Percentiles rank a stretch among this genome's conserved stretches.
Conservation (phyloP, 768 basidiomycete genomes). For the Artomyces pyxidatus region DNA sequence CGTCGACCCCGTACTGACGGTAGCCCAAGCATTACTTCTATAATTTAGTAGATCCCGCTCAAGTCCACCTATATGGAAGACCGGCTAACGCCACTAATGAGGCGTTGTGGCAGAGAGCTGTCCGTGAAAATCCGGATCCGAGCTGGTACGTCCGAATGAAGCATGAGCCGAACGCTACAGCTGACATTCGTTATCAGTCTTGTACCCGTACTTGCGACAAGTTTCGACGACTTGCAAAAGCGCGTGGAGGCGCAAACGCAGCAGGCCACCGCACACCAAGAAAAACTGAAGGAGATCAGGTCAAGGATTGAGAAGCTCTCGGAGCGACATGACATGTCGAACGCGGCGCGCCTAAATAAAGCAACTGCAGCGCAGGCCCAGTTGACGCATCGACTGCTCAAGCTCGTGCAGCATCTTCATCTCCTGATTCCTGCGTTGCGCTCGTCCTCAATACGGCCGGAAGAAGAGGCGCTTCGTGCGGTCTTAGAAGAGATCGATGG, state of each 20-base stretch:
- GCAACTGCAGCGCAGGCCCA: conserved; percentile 59
- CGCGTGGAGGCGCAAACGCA: conserved; percentile 70
- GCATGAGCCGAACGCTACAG: conserved; percentile 2
- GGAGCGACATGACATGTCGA: conserved; percentile 57
- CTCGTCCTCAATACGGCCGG: conserved; percentile 65
- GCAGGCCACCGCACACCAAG: conserved; percentile 59
- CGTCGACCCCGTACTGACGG: background rate
- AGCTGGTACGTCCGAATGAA: conserved; percentile 44
- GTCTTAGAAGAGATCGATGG: conserved; percentile 68
- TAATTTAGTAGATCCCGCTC: conserved; percentile 67
- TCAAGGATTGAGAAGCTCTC: conserved; percentile 52
- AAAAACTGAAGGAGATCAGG: conserved; percentile 66
- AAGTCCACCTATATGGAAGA: conserved; percentile 58
- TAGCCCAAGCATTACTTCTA: conserved; percentile 63
- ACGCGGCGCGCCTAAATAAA: conserved; percentile 57
- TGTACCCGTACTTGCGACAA: conserved; percentile 72
- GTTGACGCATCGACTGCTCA: conserved; percentile 59
- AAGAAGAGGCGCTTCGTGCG: conserved; percentile 70
- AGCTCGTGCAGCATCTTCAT: conserved; percentile 68
- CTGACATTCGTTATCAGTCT: conserved; percentile 34
- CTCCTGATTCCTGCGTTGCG: conserved; percentile 71
- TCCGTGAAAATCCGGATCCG: conserved; percentile 75
- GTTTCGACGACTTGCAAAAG: conserved; percentile 74
- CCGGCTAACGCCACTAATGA: conserved; percentile 69
- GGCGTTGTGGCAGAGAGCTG: conserved; percentile 68